Percentiles rank a stretch among this genome's conserved stretches.
Evolutionary conservation across 192 early-diverging fungal genomes (phyloP).

Genomic region (Coemansia sp.): DNA sequence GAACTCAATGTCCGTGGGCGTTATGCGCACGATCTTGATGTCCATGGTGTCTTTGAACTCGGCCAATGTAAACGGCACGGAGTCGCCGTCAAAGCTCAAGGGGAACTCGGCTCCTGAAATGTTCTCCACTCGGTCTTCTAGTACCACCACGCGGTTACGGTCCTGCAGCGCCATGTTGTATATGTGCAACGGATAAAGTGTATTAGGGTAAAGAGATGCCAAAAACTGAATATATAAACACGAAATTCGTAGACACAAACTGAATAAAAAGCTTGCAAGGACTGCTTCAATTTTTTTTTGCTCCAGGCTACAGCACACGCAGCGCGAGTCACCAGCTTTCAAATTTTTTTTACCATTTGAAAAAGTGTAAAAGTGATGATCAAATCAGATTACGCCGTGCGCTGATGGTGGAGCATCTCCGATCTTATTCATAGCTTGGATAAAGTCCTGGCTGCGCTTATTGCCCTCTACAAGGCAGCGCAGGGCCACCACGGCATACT

Average conservation of each 20-base stretch:
- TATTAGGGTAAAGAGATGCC: neutral
- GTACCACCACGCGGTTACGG: constrained; percentile 50
- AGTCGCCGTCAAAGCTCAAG: constrained; percentile 28
- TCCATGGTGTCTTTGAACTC: constrained; percentile 38
- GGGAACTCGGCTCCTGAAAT: constrained; percentile 49
- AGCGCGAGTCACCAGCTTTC: too few relatives aligned
- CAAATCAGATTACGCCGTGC: constrained; percentile 11
- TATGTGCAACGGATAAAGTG: neutral
- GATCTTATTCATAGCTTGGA: constrained; percentile 20
- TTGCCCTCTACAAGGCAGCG: constrained; percentile 32
- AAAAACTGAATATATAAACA: neutral
- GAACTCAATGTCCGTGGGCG: constrained; percentile 81
- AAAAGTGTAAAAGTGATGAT: neutral
- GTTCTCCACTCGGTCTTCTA: constrained; percentile 52
- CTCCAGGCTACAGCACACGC: too few relatives aligned
- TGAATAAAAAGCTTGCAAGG: too few relatives aligned
- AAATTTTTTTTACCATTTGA: too few relatives aligned
- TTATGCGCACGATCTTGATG: constrained; percentile 36
- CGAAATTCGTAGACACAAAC: too few relatives aligned
- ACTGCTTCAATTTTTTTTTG: too few relatives aligned
- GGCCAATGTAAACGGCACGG: constrained; percentile 26
- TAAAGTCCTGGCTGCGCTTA: constrained; percentile 31
- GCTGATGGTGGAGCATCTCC: constrained; percentile 15
- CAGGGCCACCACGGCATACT: constrained; percentile 45
- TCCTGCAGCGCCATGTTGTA: constrained; percentile 38